Base-by-base conservation (phyloP, 2,329 filamentous ascomycete species). In the Bipolaris victoriae region DNA sequence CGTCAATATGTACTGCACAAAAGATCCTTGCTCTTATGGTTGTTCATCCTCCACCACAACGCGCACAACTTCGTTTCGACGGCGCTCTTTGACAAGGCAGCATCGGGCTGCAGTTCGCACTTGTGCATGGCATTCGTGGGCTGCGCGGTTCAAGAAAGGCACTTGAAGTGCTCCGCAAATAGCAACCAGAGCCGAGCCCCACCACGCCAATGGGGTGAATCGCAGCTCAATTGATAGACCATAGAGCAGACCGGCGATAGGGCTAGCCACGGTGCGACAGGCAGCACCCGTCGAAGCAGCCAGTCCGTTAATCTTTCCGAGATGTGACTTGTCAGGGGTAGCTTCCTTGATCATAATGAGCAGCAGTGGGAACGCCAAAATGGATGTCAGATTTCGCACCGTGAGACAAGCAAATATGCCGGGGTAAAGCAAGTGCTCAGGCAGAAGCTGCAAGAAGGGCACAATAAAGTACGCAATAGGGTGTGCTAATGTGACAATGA, bases 281-380 rank as follows among this genome's bases (percentile, higher is more conserved):
- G 86, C 84, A 18, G 88, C 90, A n/a, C 88, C 89, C 1, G 86
- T 88, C 2, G 86, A 88, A 58, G 90, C 90, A 46, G 88, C 88
- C 7, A 91, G 77, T 0, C 89, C 89, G 61, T 91, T 91, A 72
- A 91, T 89, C 65, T 85, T 87, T 1, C 89, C 89, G 15, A 91
- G 80, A 5, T 86, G 83, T 1, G 81, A 82, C 3, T 85, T 79
- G 4, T 84, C 83, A 0, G 88, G 87, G 3, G 86, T 85, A 1
- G 89, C 87, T 76, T 91, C 87, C 73, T 91, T 91, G 68, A 91
- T 83, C 52, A 91, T 79, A 58, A 91, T 90, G 24, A 91, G 80
- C 0, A 89, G 81, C 7, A 89, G 82, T 0, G 88, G 89, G 36
- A 88, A 89, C 20, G 84, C 85, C 35, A 91, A 80, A 62, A 91